Conservation (phyloP, 2,329 filamentous ascomycete genomes). For the Botrytis galanthina region DNA sequence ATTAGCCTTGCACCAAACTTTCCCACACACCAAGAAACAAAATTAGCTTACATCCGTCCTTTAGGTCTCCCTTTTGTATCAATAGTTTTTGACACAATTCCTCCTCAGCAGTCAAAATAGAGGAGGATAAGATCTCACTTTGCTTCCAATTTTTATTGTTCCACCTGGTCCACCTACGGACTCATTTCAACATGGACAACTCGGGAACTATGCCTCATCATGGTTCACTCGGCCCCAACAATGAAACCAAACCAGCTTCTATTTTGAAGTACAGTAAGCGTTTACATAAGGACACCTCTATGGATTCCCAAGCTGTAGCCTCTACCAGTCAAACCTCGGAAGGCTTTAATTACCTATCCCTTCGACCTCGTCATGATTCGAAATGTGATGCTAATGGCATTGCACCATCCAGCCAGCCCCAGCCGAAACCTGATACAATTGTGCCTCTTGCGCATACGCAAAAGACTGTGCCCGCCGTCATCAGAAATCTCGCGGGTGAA, state of each 20-base stretch:
- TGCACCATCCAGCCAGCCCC: background rate
- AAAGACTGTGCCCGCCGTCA: background rate
- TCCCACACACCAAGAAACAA: background rate
- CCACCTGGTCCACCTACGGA: background rate
- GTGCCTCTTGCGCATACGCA: background rate
- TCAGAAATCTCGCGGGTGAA: background rate
- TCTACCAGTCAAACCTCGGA: background rate
- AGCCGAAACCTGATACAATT: background rate
- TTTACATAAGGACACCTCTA: background rate
- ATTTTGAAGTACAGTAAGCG: background rate
- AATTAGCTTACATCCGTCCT: background rate
- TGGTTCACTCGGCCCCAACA: background rate
- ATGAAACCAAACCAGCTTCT: background rate
- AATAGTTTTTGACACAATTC: background rate
- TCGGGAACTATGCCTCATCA: no score
- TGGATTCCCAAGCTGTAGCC: background rate
- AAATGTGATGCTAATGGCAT: background rate
- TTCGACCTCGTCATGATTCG: background rate
- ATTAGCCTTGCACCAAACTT: background rate
- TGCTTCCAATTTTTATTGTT: background rate
- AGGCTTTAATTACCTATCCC: background rate
- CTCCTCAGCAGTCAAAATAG: background rate
- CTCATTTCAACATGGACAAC: background rate
- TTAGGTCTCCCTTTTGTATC: background rate
- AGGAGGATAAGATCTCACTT: background rate